Conservation (phyloP, 495 filamentous ascomycete species). For the Neurospora sp. region DNA sequence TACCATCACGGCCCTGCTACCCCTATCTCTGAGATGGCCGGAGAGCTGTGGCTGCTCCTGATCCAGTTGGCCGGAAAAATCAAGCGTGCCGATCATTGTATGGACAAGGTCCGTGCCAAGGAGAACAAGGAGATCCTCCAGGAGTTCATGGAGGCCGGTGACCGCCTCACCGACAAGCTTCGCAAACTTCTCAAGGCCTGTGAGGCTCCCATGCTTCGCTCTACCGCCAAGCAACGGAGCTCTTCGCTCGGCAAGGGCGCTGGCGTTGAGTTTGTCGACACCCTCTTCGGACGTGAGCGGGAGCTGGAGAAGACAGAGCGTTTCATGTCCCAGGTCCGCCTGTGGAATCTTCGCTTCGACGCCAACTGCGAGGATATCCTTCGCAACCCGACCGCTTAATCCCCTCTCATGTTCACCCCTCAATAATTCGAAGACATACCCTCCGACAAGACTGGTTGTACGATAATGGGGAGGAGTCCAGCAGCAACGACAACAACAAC, state of each 20-base stretch:
- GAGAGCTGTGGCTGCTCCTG: constrained; percentile 88
- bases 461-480: constrained; percentile 23
- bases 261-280: constrained; percentile 93
- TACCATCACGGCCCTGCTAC: constrained; percentile 78
- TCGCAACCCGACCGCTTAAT: constrained; percentile 43
- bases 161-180: constrained; percentile 77
- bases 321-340: constrained; percentile 83
- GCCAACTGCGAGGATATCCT: constrained; percentile 93
- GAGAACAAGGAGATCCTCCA: constrained; percentile 75
- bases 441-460: constrained; percentile 19
- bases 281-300: constrained; percentile 88
- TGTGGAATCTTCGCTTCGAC: constrained; percentile 93
- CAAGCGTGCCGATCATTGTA: constrained; percentile 78
- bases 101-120: constrained; percentile 56
- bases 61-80: constrained; percentile 95
- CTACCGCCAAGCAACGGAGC: constrained; percentile 47
- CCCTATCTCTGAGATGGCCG: constrained; percentile 85
- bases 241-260: constrained; percentile 84
- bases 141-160: constrained; percentile 86
- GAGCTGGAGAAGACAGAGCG: constrained; percentile 89
- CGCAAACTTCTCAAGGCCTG: constrained; percentile 81
- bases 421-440: constrained; percentile 6
- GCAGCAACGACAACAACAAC: not conserved
- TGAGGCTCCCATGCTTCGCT: constrained; percentile 76
- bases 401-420: not conserved